Evolutionary conservation across 179 eudicot genomes (phyloP), one percentile per base, ranked within the genome.

Genomic region (Nepenthes alata): DNA sequence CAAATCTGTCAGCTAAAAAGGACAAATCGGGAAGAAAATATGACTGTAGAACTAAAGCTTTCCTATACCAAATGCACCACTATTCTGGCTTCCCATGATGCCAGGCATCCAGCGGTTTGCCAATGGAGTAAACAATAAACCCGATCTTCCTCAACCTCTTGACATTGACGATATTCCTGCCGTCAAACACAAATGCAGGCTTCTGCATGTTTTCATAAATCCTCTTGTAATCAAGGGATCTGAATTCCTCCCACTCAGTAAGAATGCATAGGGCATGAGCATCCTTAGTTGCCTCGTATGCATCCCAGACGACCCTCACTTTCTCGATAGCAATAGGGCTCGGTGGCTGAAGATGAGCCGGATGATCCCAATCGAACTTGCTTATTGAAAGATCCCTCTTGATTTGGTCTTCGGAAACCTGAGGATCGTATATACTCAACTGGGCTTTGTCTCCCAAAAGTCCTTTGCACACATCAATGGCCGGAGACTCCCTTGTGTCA

Each of bases 331-430:
- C 72, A 4, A 70, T 47, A 13, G 79, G 79, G 66, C 74, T 72
- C 13, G 77, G n/a, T 4, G 77, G 82, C 35, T 78, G 82, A 55
- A 78, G 82, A 61, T 78, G 82, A 64, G 79, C 65, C 1, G 82
- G 82, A 70, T 78, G 82, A 53, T 78, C 82, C 82, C 82, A 78
- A 13, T 75, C 82, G 41, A 78, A 78, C 70, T 78, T 78, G 58
- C 72, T 75, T 79, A 78, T 78, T 0, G 74, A 65, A 25, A 78
- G 71, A 60, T 78, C 82, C 69, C 69, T 75, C 37, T 49, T 48
- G 65, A 78, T 75, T 41, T 78, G 82, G 3, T 78, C 82, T 61
- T 75, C 79, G 0, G 82, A 54, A 2, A 78, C 82, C 53, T 78
- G 82, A 47, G 82, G 77, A 55, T 78, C 82, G 35, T 63, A 78